Percentiles rank a stretch among this genome's conserved stretches.
Conservation (phyloP, 345 rosid genomes). For the Eucalyptus grandis region DNA sequence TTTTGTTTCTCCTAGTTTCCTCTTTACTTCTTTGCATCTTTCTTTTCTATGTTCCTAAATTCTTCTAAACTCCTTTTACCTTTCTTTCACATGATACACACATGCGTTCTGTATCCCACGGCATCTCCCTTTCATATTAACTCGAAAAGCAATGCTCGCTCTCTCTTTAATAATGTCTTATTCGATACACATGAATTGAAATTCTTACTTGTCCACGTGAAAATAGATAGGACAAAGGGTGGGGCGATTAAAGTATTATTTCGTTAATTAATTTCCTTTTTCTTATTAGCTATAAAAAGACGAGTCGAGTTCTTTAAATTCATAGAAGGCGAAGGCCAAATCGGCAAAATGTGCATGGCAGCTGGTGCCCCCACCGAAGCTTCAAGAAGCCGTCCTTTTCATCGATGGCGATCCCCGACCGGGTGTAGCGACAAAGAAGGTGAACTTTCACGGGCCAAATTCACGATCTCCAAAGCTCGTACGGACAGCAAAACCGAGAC, state of each 20-base stretch:
- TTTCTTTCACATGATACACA: background rate
- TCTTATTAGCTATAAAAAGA: background rate
- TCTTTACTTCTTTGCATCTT: background rate
- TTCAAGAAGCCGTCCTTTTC: background rate
- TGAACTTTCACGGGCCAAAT: background rate
- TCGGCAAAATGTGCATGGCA: background rate
- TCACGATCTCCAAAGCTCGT: background rate
- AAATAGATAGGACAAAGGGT: background rate
- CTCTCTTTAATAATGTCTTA: background rate
- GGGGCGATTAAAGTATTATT: background rate
- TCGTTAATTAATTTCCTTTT: background rate
- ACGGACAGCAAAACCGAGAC: background rate
- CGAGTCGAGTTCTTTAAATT: background rate
- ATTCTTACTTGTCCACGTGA: background rate
- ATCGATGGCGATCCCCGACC: background rate
- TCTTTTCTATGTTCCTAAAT: background rate
- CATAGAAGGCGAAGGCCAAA: background rate
- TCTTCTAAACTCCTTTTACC: background rate
- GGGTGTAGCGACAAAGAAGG: background rate
- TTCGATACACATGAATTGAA: background rate
- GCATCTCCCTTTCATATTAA: background rate
- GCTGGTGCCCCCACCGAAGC: background rate
- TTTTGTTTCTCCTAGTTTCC: background rate
- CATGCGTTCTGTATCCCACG: accelerated
- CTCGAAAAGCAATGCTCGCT: background rate